A percentile compares a stretch with the other conserved stretches of the same genome.
Conservation (phyloP, 208 protist species). For the Trypanosoma caninum region DNA sequence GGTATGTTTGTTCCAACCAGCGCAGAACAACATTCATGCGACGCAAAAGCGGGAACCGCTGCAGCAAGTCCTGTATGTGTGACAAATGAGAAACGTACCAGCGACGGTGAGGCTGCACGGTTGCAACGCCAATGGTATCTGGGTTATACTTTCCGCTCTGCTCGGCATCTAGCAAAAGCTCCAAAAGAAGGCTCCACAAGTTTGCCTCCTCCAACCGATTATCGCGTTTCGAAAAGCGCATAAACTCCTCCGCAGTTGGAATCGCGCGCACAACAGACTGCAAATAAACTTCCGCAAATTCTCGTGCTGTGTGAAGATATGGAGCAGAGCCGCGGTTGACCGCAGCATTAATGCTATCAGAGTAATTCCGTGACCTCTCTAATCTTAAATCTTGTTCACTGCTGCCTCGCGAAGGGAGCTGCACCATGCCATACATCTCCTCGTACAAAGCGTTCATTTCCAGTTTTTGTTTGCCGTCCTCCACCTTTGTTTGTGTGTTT, state of each 20-base stretch:
- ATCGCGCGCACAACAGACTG: constrained; percentile 26
- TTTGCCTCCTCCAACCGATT: constrained; percentile 41
- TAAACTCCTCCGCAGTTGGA: constrained; percentile 42
- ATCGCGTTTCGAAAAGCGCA: constrained; percentile 30
- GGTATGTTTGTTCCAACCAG: constrained; percentile 72
- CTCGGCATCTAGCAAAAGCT: constrained; percentile 56
- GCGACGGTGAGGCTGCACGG: constrained; percentile 57
- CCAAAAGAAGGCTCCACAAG: constrained; percentile 58
- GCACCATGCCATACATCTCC: constrained; percentile 40
- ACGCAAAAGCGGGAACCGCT: constrained; percentile 51
- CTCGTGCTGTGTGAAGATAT: constrained; percentile 22
- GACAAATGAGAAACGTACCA: constrained; percentile 82
- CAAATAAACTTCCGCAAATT: constrained; percentile 50
- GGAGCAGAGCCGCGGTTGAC: neutral
- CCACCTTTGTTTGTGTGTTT: neutral
- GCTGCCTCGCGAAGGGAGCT: constrained; percentile 25
- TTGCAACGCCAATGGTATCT: constrained; percentile 55
- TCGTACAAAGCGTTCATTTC: constrained; percentile 22
- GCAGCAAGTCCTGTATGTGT: constrained; percentile 66
- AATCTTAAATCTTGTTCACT: neutral
- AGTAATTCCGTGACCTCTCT: neutral
- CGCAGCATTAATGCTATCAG: neutral
- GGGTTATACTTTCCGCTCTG: constrained; percentile 47
- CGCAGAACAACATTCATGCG: constrained; percentile 58
- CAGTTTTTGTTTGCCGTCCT: neutral